Evolutionary conservation across 208 protist species (phyloP).

Genomic region (Crithidia fasciculata): DNA sequence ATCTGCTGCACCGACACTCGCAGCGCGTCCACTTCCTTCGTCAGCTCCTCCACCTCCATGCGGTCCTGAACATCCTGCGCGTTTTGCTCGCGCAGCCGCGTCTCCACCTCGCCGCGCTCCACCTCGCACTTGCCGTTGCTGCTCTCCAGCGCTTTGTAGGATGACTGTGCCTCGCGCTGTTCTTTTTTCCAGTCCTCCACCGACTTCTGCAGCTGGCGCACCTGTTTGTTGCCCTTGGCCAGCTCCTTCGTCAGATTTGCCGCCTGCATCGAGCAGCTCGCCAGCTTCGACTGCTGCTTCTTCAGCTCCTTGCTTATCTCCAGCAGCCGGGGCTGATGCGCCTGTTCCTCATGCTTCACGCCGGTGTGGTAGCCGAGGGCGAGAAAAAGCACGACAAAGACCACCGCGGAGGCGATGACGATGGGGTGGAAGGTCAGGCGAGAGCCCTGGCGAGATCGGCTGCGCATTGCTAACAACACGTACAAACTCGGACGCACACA

Average conservation of each 20-base stretch:
- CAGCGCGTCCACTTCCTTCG: conserved; percentile 22
- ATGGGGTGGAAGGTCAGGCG: conserved; percentile 40
- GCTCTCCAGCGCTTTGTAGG: conserved; percentile 23
- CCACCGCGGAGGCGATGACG: conserved; percentile 25
- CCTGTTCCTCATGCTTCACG: conserved; percentile 17
- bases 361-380: conserved; percentile 48
- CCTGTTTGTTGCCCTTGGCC: not conserved
- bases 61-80: not conserved
- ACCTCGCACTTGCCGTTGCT: conserved; percentile 23
- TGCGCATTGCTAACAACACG: conserved; percentile 2
- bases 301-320: not conserved
- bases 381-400: conserved; percentile 38
- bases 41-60: conserved; percentile 18
- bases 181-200: conserved; percentile 16
- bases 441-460: not conserved
- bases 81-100: conserved; percentile 1
- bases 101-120: not conserved
- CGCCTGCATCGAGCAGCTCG: conserved; percentile 18
- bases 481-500: not conserved
- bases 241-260: not conserved
- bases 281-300: not conserved
- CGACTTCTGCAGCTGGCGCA: not conserved
- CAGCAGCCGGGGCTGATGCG: conserved; percentile 6
- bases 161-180: not conserved
- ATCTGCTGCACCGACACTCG: conserved; percentile 23